These are phyloP conservation scores for Neoarthrinium moseri DNA, from an alignment of 2,329 filamentous ascomycete genomes.

Conservation along the genomic window DNA sequence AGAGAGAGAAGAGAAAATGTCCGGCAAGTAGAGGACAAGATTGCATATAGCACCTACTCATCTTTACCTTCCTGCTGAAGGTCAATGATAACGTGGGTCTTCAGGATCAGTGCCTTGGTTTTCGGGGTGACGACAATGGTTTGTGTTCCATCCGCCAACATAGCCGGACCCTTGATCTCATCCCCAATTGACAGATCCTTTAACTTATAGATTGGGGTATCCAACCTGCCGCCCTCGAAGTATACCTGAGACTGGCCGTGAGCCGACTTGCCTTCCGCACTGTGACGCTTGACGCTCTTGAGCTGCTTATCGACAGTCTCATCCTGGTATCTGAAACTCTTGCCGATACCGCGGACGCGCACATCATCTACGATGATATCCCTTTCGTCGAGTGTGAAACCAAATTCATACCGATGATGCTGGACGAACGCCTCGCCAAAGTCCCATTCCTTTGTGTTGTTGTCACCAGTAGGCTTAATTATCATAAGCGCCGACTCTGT, in stretches of 20 bases:
- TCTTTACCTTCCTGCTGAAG: slow-evolving; percentile 59
- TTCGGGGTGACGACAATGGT: slow-evolving; percentile 87
- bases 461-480: slow-evolving; percentile 65
- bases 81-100: slow-evolving; percentile 89
- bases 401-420: slow-evolving; percentile 90
- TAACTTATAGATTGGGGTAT: slow-evolving; percentile 82
- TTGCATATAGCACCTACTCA: too few species aligned
- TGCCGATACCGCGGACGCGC: slow-evolving; percentile 82
- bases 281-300: slow-evolving; percentile 62
- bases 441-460: slow-evolving; percentile 66
- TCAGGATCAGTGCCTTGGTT: slow-evolving; percentile 72
- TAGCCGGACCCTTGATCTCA: slow-evolving; percentile 74
- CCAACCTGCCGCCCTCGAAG: slow-evolving; percentile 75
- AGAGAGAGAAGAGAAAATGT: background rate
- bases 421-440: slow-evolving; percentile 83
- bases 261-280: slow-evolving; percentile 56
- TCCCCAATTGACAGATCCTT: slow-evolving; percentile 72
- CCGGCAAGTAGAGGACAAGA: background rate
- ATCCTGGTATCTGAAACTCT: slow-evolving; percentile 76
- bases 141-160: slow-evolving; percentile 84
- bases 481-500: slow-evolving; percentile 93
- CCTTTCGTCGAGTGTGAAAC: slow-evolving; percentile 79
- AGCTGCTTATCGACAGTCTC: slow-evolving; percentile 85
- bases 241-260: slow-evolving; percentile 73
- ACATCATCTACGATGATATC: slow-evolving; percentile 92